These are phyloP conservation scores for Tuber calosporum DNA, from an alignment of 495 filamentous ascomycete species.

Conservation along the genomic window DNA sequence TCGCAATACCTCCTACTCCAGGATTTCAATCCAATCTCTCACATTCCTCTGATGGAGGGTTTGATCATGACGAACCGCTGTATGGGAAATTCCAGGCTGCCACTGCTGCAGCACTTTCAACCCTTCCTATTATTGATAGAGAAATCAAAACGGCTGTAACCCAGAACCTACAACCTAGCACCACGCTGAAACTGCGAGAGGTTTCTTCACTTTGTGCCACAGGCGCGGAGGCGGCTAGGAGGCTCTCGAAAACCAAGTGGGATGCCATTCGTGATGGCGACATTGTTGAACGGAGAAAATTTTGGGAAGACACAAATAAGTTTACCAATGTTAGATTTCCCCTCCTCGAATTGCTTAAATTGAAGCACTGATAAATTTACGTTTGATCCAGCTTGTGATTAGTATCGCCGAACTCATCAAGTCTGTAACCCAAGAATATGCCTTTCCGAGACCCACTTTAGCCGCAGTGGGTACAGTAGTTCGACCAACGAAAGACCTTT, in stretches of 20 bases:
- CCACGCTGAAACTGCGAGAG: conserved; percentile 37
- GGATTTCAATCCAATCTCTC: conserved; percentile 18
- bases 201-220: conserved; percentile 35
- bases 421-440: conserved; percentile 37
- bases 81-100: conserved; percentile 40
- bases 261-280: conserved; percentile 40
- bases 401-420: conserved; percentile 41
- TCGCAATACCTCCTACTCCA: conserved; percentile 27
- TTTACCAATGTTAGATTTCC: conserved; percentile 33
- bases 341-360: not conserved
- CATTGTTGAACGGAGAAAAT: conserved; percentile 36
- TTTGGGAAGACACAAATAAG: conserved; percentile 42
- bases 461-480: conserved; percentile 38
- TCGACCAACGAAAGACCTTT: conserved; percentile 40
- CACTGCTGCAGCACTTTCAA: conserved; percentile 32
- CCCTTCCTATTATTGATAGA: conserved; percentile 35
- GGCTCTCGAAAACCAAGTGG: conserved; percentile 37
- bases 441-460: conserved; percentile 36
- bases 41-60: conserved; percentile 33
- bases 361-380: conserved; percentile 14
- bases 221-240: conserved; percentile 35
- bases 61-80: conserved; percentile 36
- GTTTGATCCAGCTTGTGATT: conserved; percentile 30
- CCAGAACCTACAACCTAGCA: conserved; percentile 32
- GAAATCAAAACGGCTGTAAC: conserved; percentile 36